A percentile compares a stretch with the other conserved stretches of the same genome.
Conservation (phyloP, 2,329 filamentous ascomycete genomes). For the Sporothrix brasiliensis region DNA sequence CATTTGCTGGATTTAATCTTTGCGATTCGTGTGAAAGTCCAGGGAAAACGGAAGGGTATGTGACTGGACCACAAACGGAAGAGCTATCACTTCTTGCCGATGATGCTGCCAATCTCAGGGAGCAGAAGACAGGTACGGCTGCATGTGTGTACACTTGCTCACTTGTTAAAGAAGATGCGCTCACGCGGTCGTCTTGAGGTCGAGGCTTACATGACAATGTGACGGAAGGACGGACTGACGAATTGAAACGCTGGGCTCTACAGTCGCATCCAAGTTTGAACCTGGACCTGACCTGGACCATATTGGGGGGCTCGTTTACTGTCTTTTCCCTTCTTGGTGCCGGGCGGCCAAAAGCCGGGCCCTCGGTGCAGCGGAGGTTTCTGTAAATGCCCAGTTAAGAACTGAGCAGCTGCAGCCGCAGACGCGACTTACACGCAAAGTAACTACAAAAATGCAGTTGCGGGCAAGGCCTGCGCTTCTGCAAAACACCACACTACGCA, state of each 20-base stretch:
- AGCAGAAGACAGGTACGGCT: too few relatives aligned
- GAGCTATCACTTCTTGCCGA: background rate
- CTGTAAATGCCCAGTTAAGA: background rate
- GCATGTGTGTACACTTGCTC: too few relatives aligned
- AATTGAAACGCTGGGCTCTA: background rate
- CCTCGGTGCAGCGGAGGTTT: constrained; percentile 35
- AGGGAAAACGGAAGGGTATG: constrained; percentile 18
- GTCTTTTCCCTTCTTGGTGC: background rate
- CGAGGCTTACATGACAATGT: background rate
- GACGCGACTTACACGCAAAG: constrained; percentile 29
- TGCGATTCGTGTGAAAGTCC: background rate
- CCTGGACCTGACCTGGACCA: background rate
- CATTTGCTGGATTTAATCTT: background rate
- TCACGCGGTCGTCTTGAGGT: too few relatives aligned
- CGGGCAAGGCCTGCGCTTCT: background rate
- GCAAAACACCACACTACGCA: background rate
- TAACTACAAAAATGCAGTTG: background rate
- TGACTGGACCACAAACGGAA: background rate
- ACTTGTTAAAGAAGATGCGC: background rate
- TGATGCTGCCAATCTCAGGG: too few relatives aligned
- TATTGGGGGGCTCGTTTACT: background rate
- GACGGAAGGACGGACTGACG: background rate
- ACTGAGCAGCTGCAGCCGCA: background rate
- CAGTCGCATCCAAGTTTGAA: constrained; percentile 1
- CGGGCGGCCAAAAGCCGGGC: constrained; percentile 25